Base-by-base conservation (phyloP, 1,139 yeast genomes). In the Saccharomyces hybrid region DNA sequence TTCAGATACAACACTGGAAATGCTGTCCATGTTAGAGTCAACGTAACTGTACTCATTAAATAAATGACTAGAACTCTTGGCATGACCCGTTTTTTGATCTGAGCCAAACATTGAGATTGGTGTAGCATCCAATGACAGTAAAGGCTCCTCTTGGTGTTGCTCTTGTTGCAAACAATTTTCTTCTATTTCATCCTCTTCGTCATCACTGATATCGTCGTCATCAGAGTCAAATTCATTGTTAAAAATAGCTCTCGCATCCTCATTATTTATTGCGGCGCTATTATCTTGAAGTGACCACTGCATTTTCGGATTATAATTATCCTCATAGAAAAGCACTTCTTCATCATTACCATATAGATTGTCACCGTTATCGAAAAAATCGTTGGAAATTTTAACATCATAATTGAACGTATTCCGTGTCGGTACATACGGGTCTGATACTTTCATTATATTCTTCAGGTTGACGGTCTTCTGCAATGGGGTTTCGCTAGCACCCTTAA, bases 171-270 rank as follows among this genome's bases (percentile, higher is more conserved):
- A 20, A 44, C 48, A 11, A 29, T 29, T n/a, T 29, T 11, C 32
- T 29, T 50, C 51, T 25, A 75, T 78, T 11, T 67, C 62, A 38
- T 68, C 66, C 25, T 76, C 69, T 31, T 73, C 76, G 53, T 64
- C 50, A 60, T 69, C 59, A 58, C 69, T 61, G 54, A 56, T 63
- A 25, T 59, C 60, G 5, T 56, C 60, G 32, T 56, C 63, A 50
- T 67, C 82, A 44, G 59, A 61, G 16, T 56, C 52, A 49, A 76
- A 75, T 58, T 79, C 83, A 32, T 73, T 77, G 57, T 78, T 82
- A 61, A 78, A 78, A 56, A 76, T 77, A 62, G 73, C 57, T 56
- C 62, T 61, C 9, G 71, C 68, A 51, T 66, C 65, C 48, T 64
- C 67, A 48, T 65, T 64, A 50, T 60, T 62, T 48, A 66, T 56